phyloP scores from a whole-genome alignment of 768 basidiomycete genomes.

The Phaffia australis region DNA sequence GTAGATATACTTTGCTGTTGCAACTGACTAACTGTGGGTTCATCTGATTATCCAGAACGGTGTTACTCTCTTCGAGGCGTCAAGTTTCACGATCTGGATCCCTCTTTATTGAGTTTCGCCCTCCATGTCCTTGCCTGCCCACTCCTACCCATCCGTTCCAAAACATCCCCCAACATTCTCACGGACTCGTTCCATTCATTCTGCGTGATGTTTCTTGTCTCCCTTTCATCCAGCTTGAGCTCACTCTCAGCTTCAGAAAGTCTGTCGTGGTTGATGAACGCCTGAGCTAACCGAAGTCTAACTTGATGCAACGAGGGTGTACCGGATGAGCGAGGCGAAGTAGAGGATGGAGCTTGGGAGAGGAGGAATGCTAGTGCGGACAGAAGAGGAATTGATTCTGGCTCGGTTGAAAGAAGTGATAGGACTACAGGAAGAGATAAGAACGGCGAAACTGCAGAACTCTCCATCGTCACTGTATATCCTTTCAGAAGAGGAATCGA shows the following conservation, averaged over 20 bases:
- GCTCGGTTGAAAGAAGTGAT: background rate
- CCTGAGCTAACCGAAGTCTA: background rate
- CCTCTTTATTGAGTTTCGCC: conserved; percentile 1
- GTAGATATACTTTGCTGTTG: too few species aligned
- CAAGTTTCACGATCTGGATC: too few species aligned
- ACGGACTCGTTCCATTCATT: background rate
- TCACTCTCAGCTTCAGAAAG: conserved; percentile 4
- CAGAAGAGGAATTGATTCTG: conserved; percentile 12
- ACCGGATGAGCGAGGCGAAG: background rate
- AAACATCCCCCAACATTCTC: background rate
- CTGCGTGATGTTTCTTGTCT: background rate
- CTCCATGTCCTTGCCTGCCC: conserved; percentile 9
- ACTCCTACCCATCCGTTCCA: conserved; percentile 4
- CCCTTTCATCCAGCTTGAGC: conserved; percentile 4
- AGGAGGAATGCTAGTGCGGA: conserved; percentile 6
- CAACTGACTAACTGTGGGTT: too few species aligned
- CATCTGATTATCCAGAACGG: too few species aligned
- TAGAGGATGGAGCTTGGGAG: background rate
- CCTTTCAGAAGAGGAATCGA: too few species aligned
- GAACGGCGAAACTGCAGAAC: conserved; percentile 8
- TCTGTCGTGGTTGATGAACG: background rate
- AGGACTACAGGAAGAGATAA: conserved; percentile 3
- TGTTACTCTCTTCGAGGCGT: too few species aligned
- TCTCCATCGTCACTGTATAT: too few species aligned
- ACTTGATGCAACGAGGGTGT: conserved; percentile 6